Evolutionary conservation across 2,329 filamentous ascomycete species (phyloP).

Genomic region (Alternaria triticimaculans): DNA sequence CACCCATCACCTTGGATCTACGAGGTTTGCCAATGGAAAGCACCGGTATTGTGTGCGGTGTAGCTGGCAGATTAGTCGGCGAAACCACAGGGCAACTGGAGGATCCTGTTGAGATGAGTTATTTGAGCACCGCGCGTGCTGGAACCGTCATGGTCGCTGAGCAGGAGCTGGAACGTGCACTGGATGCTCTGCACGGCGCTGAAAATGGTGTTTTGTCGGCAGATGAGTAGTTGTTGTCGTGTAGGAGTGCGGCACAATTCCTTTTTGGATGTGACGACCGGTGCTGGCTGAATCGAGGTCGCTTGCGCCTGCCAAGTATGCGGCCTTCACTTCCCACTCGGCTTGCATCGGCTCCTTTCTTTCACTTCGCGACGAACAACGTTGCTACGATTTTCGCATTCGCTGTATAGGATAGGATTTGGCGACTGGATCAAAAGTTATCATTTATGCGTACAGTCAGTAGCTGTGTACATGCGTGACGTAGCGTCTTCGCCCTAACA

Average conservation of each 20-base stretch:
- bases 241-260: neutral
- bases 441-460: neutral
- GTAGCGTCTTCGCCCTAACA: neutral
- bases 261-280: neutral
- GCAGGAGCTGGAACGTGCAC: constrained; percentile 74
- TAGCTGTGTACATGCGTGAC: neutral
- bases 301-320: neutral
- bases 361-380: neutral
- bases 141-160: constrained; percentile 87
- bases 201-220: constrained; percentile 31
- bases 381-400: neutral
- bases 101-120: constrained; percentile 76
- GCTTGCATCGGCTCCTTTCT: neutral
- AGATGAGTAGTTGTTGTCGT: neutral
- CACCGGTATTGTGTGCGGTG: constrained; percentile 93
- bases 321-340: neutral
- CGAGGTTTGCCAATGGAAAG: constrained; percentile 81
- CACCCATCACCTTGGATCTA: constrained; percentile 89
- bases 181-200: constrained; percentile 68
- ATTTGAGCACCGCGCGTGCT: constrained; percentile 85
- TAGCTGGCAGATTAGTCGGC: constrained; percentile 81
- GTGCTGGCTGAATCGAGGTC: neutral
- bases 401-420: neutral
- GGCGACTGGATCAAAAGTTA: neutral
- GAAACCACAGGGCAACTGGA: constrained; percentile 60